Percentiles rank a stretch among this genome's conserved stretches.
These are phyloP conservation scores for Hypomyces rosellus DNA, from an alignment of 2,329 filamentous ascomycete genomes.

Conservation along the genomic window DNA sequence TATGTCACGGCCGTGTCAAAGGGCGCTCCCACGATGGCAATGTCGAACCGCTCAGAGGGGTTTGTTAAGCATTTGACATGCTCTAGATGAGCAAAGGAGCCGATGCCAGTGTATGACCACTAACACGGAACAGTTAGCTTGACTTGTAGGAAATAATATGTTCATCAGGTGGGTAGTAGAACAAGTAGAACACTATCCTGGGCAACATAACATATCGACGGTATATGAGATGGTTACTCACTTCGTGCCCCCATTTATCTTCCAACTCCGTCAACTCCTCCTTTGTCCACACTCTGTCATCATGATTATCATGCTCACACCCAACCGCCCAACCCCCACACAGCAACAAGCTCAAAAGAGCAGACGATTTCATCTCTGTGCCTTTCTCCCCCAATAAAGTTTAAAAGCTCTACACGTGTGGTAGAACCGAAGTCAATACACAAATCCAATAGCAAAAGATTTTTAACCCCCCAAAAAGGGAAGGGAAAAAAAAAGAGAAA, in stretches of 20 bases:
- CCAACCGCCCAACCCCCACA: constrained; percentile 20
- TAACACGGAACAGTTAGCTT: constrained; percentile 8
- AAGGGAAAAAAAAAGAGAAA: too few relatives aligned
- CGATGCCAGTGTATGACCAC: constrained; percentile 62
- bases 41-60: constrained; percentile 58
- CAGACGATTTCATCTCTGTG: constrained; percentile 19
- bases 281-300: constrained; percentile 40
- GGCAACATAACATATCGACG: background rate
- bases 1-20: constrained; percentile 71
- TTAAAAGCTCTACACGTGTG: too few relatives aligned
- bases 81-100: constrained; percentile 65
- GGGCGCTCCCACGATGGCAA: constrained; percentile 64
- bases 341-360: constrained; percentile 22
- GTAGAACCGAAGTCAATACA: too few relatives aligned
- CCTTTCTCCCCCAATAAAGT: background rate
- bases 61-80: constrained; percentile 64
- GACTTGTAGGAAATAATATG: too few relatives aligned
- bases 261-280: constrained; percentile 48
- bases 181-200: too few relatives aligned
- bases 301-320: constrained; percentile 24
- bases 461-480: too few relatives aligned
- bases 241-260: constrained; percentile 52
- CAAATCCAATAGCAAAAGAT: too few relatives aligned
- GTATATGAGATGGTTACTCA: constrained; percentile 25
- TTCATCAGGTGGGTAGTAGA: too few relatives aligned